Evolutionary conservation across 139 green algal genomes (phyloP), one percentile per base, ranked within the genome.

Genomic region (Picochlorum sp.): DNA sequence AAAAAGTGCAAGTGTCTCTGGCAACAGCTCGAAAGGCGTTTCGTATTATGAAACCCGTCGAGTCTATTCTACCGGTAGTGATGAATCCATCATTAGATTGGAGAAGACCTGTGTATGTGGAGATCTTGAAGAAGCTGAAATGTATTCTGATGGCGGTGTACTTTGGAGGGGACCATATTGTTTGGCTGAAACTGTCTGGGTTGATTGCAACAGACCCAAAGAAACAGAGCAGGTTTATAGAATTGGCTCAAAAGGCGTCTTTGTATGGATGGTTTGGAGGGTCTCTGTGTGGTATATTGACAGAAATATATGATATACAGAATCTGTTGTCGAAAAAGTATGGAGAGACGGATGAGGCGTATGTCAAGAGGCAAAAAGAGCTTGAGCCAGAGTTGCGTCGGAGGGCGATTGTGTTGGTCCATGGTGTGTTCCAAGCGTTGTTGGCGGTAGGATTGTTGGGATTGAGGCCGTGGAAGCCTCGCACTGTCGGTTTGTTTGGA

Each of bases 121-220:
- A 96, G 78, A 60, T 83, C 2, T 68, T 96, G n/a, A 77, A 70
- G 67, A 95, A 94, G 81, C 57, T 89, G 26, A 96, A 94, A 72
- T 45, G 68, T 21, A n/a, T 95, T 26, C 68, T 92, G 24, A 96
- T 96, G 89, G 84, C 84, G 0, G 61, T 88, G n/a, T 97, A 97
- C 83, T 96, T 97, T 81, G 81, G 67, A 2, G 85, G 75, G 1
- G 91, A 97, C 73, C 86, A 97, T 76, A 73, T 97, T 16, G 89
- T 96, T 49, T 97, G 90, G 90, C 81, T 83, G 8, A 68, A 81
- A 62, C 83, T 91, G 62, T 89, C 90, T 8, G 89, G 88, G 6
- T 52, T 97, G 1, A 63, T 90, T 45, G 74, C 73, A 6, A 75
- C 95, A 81, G 34, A 41, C 34, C 34, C 34, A 11, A 41, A 41